Conservation (phyloP, 2,329 filamentous ascomycete species). For the Cladosporium velox region DNA sequence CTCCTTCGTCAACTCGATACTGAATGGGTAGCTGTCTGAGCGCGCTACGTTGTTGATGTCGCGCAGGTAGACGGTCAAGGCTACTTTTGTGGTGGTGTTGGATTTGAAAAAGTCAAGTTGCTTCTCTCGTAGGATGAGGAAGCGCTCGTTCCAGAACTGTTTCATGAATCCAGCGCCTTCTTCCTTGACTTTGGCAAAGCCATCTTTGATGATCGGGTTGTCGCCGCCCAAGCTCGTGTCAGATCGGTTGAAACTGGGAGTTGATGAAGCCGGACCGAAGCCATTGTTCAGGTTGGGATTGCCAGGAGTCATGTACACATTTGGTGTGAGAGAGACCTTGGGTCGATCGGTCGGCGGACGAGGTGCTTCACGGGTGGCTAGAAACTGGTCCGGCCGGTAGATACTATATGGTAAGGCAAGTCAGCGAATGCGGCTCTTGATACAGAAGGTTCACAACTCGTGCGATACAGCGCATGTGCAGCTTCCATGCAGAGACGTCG, state of each 20-base stretch:
- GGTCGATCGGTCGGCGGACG: conserved; percentile 83
- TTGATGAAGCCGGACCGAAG: conserved; percentile 38
- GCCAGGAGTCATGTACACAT: conserved; percentile 68
- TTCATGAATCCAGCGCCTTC: conserved; percentile 68
- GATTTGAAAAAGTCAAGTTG: conserved; percentile 93
- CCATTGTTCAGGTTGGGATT: conserved; percentile 61
- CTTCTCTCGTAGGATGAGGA: conserved; percentile 87
- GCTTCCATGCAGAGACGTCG: background rate
- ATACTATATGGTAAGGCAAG: conserved; percentile 45
- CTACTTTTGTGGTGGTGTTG: conserved; percentile 76
- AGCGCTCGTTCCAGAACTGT: conserved; percentile 80
- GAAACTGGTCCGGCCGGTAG: conserved; percentile 71
- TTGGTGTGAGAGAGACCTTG: conserved; percentile 68
- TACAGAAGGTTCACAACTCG: background rate
- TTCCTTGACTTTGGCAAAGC: conserved; percentile 85
- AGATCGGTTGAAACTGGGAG: conserved; percentile 38
- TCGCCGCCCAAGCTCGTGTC: conserved; percentile 45
- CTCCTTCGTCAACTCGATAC: conserved; percentile 92
- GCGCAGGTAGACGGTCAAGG: conserved; percentile 80
- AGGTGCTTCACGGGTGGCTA: conserved; percentile 95
- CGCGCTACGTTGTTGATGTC: conserved; percentile 89
- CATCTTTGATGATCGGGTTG: conserved; percentile 56
- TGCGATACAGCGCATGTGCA: background rate
- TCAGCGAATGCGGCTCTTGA: background rate
- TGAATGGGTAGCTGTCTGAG: conserved; percentile 86